Evolutionary conservation across 768 basidiomycete species (phyloP).

Genomic region (Mycena metata): DNA sequence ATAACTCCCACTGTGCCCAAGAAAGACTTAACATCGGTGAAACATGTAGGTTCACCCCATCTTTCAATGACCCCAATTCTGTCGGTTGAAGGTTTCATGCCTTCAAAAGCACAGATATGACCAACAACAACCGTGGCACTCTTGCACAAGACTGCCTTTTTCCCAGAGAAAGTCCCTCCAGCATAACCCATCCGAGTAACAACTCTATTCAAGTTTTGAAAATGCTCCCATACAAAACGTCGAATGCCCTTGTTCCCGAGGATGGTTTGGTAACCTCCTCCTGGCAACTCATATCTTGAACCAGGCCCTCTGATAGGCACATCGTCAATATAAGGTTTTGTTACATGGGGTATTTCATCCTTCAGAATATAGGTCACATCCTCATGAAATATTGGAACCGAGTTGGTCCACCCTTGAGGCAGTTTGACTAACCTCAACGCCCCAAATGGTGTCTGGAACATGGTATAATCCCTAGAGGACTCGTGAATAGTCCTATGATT

Average conservation of each 20-base stretch:
- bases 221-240: neutral
- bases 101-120: conserved; percentile 5
- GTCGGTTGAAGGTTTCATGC: neutral
- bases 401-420: too few relatives aligned
- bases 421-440: too few relatives aligned
- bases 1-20: neutral
- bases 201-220: conserved; percentile 4
- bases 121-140: neutral
- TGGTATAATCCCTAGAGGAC: too few relatives aligned
- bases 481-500: too few relatives aligned
- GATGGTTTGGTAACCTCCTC: neutral
- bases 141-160: neutral
- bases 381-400: too few relatives aligned
- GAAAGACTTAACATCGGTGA: too few relatives aligned
- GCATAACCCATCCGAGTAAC: conserved; percentile 5
- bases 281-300: neutral
- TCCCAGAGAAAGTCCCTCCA: conserved; percentile 3
- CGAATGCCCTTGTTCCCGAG: neutral
- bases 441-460: too few relatives aligned
- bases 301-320: neutral
- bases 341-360: conserved; percentile 8
- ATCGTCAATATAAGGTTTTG: conserved; percentile 1
- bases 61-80: too few relatives aligned
- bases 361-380: neutral
- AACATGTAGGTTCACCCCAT: too few relatives aligned